Percentiles rank a stretch among this genome's conserved stretches.
Evolutionary conservation across 176 grass and related monocot species (phyloP).

Genomic region (Saccharum spontaneum): DNA sequence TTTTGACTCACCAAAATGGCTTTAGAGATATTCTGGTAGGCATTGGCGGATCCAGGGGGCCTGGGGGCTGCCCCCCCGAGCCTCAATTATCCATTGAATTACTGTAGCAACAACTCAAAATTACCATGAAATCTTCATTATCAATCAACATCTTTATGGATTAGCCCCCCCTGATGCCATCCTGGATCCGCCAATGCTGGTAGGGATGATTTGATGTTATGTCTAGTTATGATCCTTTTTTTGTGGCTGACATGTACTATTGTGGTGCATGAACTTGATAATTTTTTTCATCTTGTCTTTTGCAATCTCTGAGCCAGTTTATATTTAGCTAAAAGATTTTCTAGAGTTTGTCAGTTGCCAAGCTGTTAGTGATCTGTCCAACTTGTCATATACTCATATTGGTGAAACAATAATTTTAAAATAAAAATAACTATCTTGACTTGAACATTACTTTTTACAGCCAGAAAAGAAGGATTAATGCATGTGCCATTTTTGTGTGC

Average conservation of each 20-base stretch:
- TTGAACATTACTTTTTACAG: too few species aligned
- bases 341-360: neutral
- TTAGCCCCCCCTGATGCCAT: too few species aligned
- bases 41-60: too few species aligned
- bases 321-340: neutral
- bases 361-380: neutral
- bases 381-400: neutral
- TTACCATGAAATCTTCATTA: too few species aligned
- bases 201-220: neutral
- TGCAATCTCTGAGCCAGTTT: neutral
- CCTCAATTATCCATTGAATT: too few species aligned
- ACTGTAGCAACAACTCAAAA: too few species aligned
- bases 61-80: too few species aligned
- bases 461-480: too few species aligned
- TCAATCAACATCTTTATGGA: too few species aligned
- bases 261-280: neutral
- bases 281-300: neutral
- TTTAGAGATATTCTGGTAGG: neutral
- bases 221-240: neutral
- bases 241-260: neutral
- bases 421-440: neutral
- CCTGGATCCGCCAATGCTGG: too few species aligned
- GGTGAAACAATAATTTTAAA: neutral
- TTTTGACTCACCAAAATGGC: neutral
- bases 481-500: too few species aligned